These are phyloP conservation scores for Phytopythium kandeliae DNA, from an alignment of 352 stramenopile genomes.

Conservation along the genomic window DNA sequence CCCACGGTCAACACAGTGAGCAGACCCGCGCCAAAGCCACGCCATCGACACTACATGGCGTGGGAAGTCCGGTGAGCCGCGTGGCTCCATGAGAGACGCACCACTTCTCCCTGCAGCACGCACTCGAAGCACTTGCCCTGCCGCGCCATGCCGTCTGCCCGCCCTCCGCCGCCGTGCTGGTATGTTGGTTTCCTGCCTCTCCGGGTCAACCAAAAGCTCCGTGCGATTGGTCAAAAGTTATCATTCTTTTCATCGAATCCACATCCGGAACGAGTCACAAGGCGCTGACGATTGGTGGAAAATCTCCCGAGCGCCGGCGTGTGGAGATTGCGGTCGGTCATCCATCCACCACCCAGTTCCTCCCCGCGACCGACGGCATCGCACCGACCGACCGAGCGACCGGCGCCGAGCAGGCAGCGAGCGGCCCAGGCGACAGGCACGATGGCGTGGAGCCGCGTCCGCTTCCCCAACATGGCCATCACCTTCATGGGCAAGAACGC, in stretches of 20 bases:
- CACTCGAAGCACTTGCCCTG: slow-evolving; percentile 79
- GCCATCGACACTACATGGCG: not conserved
- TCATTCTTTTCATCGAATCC: not conserved
- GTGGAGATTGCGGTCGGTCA: too few relatives aligned
- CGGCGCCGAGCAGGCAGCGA: too few relatives aligned
- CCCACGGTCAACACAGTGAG: not conserved
- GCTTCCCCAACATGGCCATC: slow-evolving; percentile 86
- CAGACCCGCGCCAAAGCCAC: not conserved
- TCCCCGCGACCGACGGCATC: not conserved
- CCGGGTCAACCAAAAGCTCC: not conserved
- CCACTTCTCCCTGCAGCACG: slow-evolving; percentile 77
- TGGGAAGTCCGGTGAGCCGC: not conserved
- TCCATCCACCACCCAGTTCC: slow-evolving; percentile 10
- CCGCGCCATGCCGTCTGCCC: slow-evolving; percentile 35
- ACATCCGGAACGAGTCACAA: not conserved
- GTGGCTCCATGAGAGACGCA: slow-evolving; percentile 15
- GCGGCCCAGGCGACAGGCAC: too few relatives aligned
- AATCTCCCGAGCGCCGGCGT: too few relatives aligned
- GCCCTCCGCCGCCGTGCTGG: too few relatives aligned
- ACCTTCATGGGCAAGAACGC: slow-evolving; percentile 85
- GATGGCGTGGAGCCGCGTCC: slow-evolving; percentile 83
- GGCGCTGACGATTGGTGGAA: not conserved
- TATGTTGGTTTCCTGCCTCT: not conserved
- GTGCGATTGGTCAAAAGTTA: slow-evolving; percentile 10
- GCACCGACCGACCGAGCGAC: too few relatives aligned